Evolutionary conservation across 2,329 filamentous ascomycete genomes (phyloP).

Genomic region (Penicillium sp.): DNA sequence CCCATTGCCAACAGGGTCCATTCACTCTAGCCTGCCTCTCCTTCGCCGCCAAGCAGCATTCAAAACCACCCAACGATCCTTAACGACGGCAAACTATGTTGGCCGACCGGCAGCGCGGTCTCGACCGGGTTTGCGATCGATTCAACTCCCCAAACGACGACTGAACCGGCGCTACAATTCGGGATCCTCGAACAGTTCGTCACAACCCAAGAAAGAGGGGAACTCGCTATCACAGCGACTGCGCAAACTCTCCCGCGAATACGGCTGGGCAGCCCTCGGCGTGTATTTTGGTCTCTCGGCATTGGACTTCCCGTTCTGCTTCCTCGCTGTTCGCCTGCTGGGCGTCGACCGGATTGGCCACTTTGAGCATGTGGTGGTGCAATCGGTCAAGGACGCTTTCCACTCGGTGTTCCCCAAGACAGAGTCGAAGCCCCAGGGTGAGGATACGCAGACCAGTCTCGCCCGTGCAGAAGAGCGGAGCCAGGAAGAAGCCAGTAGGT

Average conservation of each 20-base stretch:
- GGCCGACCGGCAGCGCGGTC: not conserved
- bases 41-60: not conserved
- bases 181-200: conserved; percentile 16
- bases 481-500: conserved; percentile 69
- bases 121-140: not conserved
- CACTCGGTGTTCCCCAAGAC: conserved; percentile 37
- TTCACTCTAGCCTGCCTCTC: conserved; percentile 2
- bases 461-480: conserved; percentile 59
- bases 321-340: conserved; percentile 74
- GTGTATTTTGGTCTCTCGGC: conserved; percentile 80
- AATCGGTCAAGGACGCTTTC: conserved; percentile 33
- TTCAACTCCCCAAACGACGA: conserved; percentile 8
- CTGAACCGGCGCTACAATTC: conserved; percentile 27
- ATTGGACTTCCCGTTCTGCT: conserved; percentile 92
- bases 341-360: conserved; percentile 79
- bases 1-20: not conserved
- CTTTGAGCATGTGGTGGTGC: conserved; percentile 44
- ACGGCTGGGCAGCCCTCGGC: conserved; percentile 90
- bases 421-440: not conserved
- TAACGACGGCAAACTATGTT: not conserved
- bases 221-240: conserved; percentile 64
- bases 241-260: conserved; percentile 81
- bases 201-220: conserved; percentile 25
- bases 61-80: conserved; percentile 1
- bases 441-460: conserved; percentile 39